Percentiles rank a stretch among this genome's conserved stretches.
phyloP scores from a whole-genome alignment of 495 filamentous ascomycete genomes.

The Penicillium coffeae region DNA sequence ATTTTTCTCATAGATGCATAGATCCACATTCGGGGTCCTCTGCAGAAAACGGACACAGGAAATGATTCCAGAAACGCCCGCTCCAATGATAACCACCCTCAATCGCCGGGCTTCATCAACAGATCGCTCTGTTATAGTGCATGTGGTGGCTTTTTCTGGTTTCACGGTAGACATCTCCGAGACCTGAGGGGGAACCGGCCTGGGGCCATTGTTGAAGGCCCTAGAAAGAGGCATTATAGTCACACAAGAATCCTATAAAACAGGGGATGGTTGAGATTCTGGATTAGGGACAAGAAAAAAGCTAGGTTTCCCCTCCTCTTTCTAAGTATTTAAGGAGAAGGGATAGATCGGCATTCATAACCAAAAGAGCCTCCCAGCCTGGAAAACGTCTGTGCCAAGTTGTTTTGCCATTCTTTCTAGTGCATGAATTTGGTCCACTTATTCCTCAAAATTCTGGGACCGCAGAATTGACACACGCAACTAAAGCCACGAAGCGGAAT shows the following conservation, averaged over 20 bases:
- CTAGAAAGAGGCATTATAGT: neutral
- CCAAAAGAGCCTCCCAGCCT: no score
- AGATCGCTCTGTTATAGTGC: constrained; percentile 40
- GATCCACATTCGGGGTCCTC: constrained; percentile 54
- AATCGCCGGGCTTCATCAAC: constrained; percentile 55
- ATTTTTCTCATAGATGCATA: constrained; percentile 74
- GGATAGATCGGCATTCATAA: no score
- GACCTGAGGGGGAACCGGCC: neutral
- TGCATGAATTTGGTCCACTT: no score
- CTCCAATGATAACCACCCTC: constrained; percentile 61
- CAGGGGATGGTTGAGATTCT: neutral
- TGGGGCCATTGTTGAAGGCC: neutral
- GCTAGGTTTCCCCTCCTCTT: neutral
- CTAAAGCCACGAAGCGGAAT: no score
- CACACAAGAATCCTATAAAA: neutral
- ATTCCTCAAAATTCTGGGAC: no score
- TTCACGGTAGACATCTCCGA: neutral
- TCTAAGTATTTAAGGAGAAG: no score
- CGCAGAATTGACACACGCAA: no score
- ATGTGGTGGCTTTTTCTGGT: neutral
- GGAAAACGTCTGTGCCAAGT: no score
- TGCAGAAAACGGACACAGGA: constrained; percentile 57
- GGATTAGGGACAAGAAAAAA: neutral
- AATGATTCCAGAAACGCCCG: constrained; percentile 61
- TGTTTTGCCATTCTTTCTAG: no score